Base-by-base conservation (phyloP, 2,329 filamentous ascomycete genomes). In the Chaetomiaceae sp. region DNA sequence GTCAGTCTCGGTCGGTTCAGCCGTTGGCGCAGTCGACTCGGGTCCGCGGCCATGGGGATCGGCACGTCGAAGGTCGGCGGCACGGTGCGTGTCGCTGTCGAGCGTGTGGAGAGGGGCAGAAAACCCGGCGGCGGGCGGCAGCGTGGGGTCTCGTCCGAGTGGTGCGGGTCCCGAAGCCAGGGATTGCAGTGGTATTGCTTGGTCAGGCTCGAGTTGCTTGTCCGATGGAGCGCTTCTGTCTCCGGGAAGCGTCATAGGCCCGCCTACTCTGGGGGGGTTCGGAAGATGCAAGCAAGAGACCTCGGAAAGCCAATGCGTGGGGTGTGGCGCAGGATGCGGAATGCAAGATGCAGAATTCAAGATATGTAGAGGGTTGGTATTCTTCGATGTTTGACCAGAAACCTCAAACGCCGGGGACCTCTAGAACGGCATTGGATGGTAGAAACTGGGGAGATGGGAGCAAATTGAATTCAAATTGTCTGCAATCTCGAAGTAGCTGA, bases 31-130 rank as follows among this genome's bases (percentile, higher is more conserved):
- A 40, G 49, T 46, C 29, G 58, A 40, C 46, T 58, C 51, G 42
- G 53, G 52, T 56, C 53, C 52, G 48, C 53, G 54, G 62, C 64
- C 64, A 65, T 65, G 57, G 48, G 37, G 41, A 27, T 55, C 18
- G 49, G 41, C 46, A 33, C 27, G 40, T 52, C 18, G 23, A 37
- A 48, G 33, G 23, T 49, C 42, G 52, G 53, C 32, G 53, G 43
- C 30, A 38, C 27, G n/a, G 36, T 52, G 30, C 20, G 33, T 40
- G 44, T 27, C 43, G 40, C 20, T 36, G 42, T 53, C 52, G 44
- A 18, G 34, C 30, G 34, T 33, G 33, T 48, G 38, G 53, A n/a
- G 37, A 44, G 42, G 37, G 23, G 46, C 25, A 48, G 58, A 44
- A 52, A 51, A 41, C 36, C 29, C 41, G 29, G 58, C 46, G 51